These are phyloP conservation scores for Catharanthus roseus DNA, from an alignment of 257 asterid species.

Conservation along the genomic window DNA sequence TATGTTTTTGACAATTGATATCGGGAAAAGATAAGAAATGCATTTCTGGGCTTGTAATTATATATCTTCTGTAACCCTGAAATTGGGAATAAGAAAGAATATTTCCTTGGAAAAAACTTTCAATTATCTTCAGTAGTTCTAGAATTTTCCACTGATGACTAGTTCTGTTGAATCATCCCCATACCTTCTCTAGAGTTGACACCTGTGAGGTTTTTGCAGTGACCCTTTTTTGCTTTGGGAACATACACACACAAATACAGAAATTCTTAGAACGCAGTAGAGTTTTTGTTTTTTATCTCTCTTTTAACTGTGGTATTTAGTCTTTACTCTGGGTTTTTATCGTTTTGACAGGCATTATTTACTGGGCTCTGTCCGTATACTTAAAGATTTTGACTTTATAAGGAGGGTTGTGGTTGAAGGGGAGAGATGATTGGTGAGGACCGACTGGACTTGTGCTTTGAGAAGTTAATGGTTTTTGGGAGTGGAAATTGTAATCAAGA, in stretches of 20 bases:
- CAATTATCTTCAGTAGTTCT: not conserved
- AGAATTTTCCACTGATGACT: conserved; percentile 13
- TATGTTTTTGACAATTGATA: too few species aligned
- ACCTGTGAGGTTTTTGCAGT: not conserved
- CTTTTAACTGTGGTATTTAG: not conserved
- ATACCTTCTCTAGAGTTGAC: conserved; percentile 5
- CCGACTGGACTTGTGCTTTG: conserved; percentile 53
- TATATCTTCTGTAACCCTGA: not conserved
- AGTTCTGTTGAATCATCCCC: not conserved
- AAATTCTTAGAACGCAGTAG: not conserved
- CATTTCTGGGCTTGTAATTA: not conserved
- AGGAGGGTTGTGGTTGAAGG: not conserved
- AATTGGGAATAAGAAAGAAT: not conserved
- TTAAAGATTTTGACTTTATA: conserved; percentile 10
- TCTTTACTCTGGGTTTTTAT: not conserved
- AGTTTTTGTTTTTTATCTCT: not conserved
- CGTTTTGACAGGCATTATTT: not conserved
- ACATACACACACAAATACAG: not conserved
- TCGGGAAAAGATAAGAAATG: not conserved
- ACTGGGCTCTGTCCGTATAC: not conserved
- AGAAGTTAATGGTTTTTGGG: conserved; percentile 55
- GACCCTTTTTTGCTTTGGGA: conserved; percentile 11
- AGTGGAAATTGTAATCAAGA: conserved; percentile 8
- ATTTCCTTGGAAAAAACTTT: too few species aligned
- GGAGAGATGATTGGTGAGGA: conserved; percentile 35